Conservation (phyloP, 2,329 filamentous ascomycete species). For the Arthrinium phaeospermum region DNA sequence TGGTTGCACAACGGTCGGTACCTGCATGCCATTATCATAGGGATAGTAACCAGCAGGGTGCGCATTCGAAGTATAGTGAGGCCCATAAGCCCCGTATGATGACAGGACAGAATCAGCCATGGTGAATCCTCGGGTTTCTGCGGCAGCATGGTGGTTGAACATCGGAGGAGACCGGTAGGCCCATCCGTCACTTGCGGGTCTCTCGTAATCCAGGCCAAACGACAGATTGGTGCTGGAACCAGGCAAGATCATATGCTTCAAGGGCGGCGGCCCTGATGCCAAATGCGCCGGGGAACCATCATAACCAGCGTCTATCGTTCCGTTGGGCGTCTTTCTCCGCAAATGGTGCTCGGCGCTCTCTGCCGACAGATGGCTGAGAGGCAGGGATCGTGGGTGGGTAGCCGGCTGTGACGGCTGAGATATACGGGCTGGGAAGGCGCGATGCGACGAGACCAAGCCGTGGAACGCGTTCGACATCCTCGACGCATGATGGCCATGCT, state of each 20-base stretch:
- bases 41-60: constrained; percentile 33
- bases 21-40: constrained; percentile 34
- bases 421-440: constrained; percentile 44
- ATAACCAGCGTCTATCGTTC: constrained; percentile 90
- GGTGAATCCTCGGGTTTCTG: constrained; percentile 27
- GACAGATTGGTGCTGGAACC: constrained; percentile 45
- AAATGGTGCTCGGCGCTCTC: constrained; percentile 73
- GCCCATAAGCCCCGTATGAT: constrained; percentile 25
- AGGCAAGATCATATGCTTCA: constrained; percentile 83
- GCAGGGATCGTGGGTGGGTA: constrained; percentile 35
- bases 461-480: constrained; percentile 24
- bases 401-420: constrained; percentile 35
- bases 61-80: constrained; percentile 32
- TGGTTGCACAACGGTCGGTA: constrained; percentile 40
- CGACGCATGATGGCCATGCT: constrained; percentile 31
- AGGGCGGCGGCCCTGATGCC: constrained; percentile 73
- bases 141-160: not conserved
- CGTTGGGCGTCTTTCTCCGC: constrained; percentile 89
- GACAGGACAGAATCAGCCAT: constrained; percentile 28
- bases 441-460: constrained; percentile 33
- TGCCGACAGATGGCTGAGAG: constrained; percentile 26
- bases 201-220: constrained; percentile 32
- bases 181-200: constrained; percentile 32
- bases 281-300: constrained; percentile 81
- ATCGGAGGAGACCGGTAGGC: constrained; percentile 29